Percentiles rank a stretch among this genome's conserved stretches.
These are phyloP conservation scores for Magnaporthiopsis incrustans DNA, from an alignment of 2,329 filamentous ascomycete species.

Conservation along the genomic window DNA sequence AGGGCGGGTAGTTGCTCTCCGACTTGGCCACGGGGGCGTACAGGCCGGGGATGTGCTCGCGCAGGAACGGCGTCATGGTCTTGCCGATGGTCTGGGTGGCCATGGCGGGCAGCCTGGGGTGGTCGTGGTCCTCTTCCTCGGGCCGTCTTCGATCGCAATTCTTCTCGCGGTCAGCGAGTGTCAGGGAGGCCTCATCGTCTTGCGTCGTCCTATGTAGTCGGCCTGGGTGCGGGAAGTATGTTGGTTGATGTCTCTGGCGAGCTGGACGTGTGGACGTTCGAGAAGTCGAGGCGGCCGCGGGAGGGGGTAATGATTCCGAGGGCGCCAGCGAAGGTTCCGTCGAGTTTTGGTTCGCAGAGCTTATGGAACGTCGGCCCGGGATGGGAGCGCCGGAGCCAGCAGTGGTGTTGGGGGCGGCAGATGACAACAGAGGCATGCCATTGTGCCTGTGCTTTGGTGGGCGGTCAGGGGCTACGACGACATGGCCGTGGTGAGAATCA, in stretches of 20 bases:
- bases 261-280: too few species aligned
- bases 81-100: conserved; percentile 61
- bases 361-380: not conserved
- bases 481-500: not conserved
- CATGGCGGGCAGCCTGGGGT: conserved; percentile 46
- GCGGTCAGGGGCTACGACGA: not conserved
- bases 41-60: conserved; percentile 80
- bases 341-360: not conserved
- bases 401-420: not conserved
- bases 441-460: not conserved
- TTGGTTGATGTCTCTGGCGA: not conserved
- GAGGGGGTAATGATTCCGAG: not conserved
- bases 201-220: not conserved
- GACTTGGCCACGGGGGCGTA: conserved; percentile 72
- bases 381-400: too few species aligned
- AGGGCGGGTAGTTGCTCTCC: conserved; percentile 22
- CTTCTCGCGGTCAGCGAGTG: conserved; percentile 21
- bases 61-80: conserved; percentile 80
- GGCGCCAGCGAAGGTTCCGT: not conserved
- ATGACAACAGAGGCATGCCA: not conserved
- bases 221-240: not conserved
- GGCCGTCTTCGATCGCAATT: conserved; percentile 44
- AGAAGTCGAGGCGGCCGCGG: not conserved
- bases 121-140: conserved; percentile 39
- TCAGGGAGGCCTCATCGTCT: not conserved